Evolutionary conservation across 495 filamentous ascomycete genomes (phyloP), one percentile per base, ranked within the genome.

Genomic region (Hypoxylon cercidicola): DNA sequence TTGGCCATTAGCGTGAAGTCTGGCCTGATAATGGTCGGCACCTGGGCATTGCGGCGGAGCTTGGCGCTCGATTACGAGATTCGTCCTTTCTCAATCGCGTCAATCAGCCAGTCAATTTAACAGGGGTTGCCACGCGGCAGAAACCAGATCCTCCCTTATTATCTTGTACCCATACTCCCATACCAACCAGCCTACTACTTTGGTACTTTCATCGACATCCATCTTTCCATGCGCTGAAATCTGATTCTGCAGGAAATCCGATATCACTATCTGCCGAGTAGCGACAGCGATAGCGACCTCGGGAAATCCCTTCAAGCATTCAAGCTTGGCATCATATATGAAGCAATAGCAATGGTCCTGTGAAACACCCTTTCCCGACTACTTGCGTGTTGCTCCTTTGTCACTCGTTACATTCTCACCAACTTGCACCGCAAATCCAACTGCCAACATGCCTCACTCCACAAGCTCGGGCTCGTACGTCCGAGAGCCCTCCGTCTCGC

Each of bases 391-490:
- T 57, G 62, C 62, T 46, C 40, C 62, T 41, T 48, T 48, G 68
- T 72, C 71, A 30, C 62, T 74, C 71, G 71, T 69, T 74, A 60
- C 62, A 40, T 34, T 28, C 34, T 46, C 21, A 65, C 48, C 62
- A 68, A 60, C 62, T 68, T 44, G 50, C 53, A 59, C 64, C 68
- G 62, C 54, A 63, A 57, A 62, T 43, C 62, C 66, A 20, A 44
- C 62, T 60, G 11, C 15, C 25, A 54, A 54, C 45, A 79, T 79
- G 77, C 76, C 77, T 72, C 77, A 79, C 67, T 75, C 76, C 10
- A 79, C 74, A 30, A 66, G 63, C 44, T 74, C 72, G 23, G 63
- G 62, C 21, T 67, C 71, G 16, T 72, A 67, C 44, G 53, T 62
- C 55, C 66, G 72, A 53, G 69, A 72, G 4, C 53, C 70, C 40